These are phyloP conservation scores for Achlya hypogyna DNA, from an alignment of 352 stramenopile genomes.

Conservation along the genomic window DNA sequence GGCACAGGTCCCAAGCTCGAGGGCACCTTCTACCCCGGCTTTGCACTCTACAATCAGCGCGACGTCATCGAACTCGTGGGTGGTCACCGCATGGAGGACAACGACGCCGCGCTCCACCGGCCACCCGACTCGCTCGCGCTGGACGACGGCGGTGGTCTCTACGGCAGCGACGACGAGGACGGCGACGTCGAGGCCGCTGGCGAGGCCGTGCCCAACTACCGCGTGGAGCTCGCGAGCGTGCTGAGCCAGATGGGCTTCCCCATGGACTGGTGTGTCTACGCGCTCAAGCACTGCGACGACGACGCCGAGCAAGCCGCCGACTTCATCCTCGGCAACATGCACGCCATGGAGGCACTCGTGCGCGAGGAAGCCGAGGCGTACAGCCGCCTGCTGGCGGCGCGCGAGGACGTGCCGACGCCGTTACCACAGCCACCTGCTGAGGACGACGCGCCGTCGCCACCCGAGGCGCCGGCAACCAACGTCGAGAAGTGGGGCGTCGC, in stretches of 20 bases:
- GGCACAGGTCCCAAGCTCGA: slow-evolving; percentile 78
- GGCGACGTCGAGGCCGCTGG: slow-evolving; percentile 30
- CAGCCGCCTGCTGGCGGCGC: slow-evolving; percentile 26
- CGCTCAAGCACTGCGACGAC: slow-evolving; percentile 71
- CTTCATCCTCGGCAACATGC: slow-evolving; percentile 79
- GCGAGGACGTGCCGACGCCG: slow-evolving; percentile 11
- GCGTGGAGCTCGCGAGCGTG: slow-evolving; percentile 67
- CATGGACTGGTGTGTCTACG: slow-evolving; percentile 83
- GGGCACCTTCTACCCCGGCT: slow-evolving; percentile 77
- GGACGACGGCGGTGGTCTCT: slow-evolving; percentile 40
- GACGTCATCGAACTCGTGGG: slow-evolving; percentile 80
- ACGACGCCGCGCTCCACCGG: slow-evolving; percentile 8
- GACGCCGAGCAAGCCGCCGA: slow-evolving; percentile 72
- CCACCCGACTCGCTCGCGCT: slow-evolving; percentile 21
- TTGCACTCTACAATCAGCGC: slow-evolving; percentile 82
- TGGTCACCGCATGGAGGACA: slow-evolving; percentile 75
- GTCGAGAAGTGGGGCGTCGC: slow-evolving; percentile 79
- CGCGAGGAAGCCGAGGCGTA: slow-evolving; percentile 56
- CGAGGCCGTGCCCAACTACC: slow-evolving; percentile 67
- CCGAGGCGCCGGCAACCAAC: slow-evolving; percentile 31
- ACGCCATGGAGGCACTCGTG: slow-evolving; percentile 68
- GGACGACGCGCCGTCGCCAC: neutral
- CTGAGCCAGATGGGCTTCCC: slow-evolving; percentile 82
- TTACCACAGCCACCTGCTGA: neutral
- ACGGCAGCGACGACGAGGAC: slow-evolving; percentile 80